A percentile compares a stretch with the other conserved stretches of the same genome.
Evolutionary conservation across 768 basidiomycete genomes (phyloP).

Genomic region (Boletus reticuloceps): DNA sequence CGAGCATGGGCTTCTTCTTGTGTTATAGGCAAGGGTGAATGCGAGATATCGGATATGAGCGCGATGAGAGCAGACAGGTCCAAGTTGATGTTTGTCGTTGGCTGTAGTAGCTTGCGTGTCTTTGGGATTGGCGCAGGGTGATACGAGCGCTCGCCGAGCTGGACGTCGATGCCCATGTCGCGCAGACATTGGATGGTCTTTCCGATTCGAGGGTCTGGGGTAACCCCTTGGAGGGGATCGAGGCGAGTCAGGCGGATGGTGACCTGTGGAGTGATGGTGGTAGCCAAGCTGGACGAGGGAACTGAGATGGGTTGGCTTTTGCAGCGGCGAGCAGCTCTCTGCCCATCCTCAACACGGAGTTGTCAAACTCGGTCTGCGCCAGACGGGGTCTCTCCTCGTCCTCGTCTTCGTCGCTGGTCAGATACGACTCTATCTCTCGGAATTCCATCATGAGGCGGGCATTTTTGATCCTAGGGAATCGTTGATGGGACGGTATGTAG

Average conservation of each 20-base stretch:
- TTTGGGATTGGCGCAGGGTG: neutral
- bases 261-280: conserved; percentile 40
- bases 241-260: conserved; percentile 72
- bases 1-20: conserved; percentile 57
- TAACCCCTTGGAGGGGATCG: conserved; percentile 37
- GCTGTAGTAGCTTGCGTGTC: conserved; percentile 30
- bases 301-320: conserved; percentile 45
- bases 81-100: conserved; percentile 66
- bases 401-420: conserved; percentile 47
- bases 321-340: conserved; percentile 66
- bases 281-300: neutral
- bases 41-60: conserved; percentile 78
- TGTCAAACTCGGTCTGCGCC: conserved; percentile 57
- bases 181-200: conserved; percentile 55
- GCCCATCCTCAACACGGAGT: conserved; percentile 71
- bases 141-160: conserved; percentile 56
- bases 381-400: conserved; percentile 45
- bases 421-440: conserved; percentile 79
- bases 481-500: neutral
- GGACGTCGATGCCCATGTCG: conserved; percentile 63
- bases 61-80: conserved; percentile 87
- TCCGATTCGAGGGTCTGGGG: conserved; percentile 54
- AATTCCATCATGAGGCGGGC: conserved; percentile 76
- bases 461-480: conserved; percentile 65
- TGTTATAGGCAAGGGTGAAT: conserved; percentile 58